Evolutionary conservation across 2,329 filamentous ascomycete species (phyloP).

Genomic region (Alternaria dauci): DNA sequence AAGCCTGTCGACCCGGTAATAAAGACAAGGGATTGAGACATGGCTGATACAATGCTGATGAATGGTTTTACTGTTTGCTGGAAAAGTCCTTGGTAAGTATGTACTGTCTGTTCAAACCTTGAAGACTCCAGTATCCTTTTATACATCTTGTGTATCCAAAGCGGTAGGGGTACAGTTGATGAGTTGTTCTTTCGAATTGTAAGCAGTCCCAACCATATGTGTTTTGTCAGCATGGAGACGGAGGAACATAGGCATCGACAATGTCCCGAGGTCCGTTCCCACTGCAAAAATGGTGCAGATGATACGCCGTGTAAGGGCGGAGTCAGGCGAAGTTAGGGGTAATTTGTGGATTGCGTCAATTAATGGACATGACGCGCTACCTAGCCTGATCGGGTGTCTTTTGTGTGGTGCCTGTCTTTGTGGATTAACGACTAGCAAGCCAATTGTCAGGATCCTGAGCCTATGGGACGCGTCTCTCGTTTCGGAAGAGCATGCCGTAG

Average conservation of each 20-base stretch:
- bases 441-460: background rate
- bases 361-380: background rate
- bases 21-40: conserved; percentile 32
- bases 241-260: too few species aligned
- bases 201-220: background rate
- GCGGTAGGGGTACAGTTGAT: too few species aligned
- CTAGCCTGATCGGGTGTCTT: background rate
- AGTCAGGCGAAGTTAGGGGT: too few species aligned
- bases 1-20: conserved; percentile 42
- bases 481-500: too few species aligned
- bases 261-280: too few species aligned
- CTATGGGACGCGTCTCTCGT: too few species aligned
- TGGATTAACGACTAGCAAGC: background rate
- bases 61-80: background rate
- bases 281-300: background rate
- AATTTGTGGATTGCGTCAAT: background rate
- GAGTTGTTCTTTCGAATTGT: background rate
- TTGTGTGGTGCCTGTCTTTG: background rate
- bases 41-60: background rate
- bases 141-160: background rate
- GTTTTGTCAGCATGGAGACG: too few species aligned
- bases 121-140: background rate
- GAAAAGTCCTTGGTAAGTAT: background rate
- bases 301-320: too few species aligned
- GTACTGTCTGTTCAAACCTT: too few species aligned